Percentiles rank a stretch among this genome's conserved stretches.
Evolutionary conservation across 2,329 filamentous ascomycete species (phyloP).

Genomic region (Clathrospora elynae): DNA sequence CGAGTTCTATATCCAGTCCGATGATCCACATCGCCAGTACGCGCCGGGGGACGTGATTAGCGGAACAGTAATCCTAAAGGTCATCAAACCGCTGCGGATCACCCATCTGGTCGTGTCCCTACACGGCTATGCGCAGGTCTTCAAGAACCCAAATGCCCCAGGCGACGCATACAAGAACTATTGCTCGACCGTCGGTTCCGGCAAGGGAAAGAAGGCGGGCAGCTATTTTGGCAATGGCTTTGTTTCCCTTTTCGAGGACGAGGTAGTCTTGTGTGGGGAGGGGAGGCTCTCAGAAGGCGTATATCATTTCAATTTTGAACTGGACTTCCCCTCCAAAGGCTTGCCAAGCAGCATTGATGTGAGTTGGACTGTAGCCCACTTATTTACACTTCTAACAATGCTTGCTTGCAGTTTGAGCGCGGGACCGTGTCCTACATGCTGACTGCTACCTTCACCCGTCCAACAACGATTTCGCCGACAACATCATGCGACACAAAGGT

Average conservation of each 20-base stretch:
- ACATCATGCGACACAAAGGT: constrained; percentile 81
- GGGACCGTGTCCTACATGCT: constrained; percentile 92
- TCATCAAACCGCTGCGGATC: constrained; percentile 75
- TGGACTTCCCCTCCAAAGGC: constrained; percentile 70
- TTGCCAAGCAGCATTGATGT: constrained; percentile 95
- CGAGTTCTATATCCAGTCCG: constrained; percentile 78
- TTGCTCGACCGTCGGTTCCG: constrained; percentile 58
- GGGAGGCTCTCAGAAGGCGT: constrained; percentile 73
- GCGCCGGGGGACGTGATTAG: constrained; percentile 74
- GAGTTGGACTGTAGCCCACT: constrained; percentile 46
- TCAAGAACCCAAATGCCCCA: constrained; percentile 69
- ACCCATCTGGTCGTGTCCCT: constrained; percentile 80
- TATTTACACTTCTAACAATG: constrained; percentile 24
- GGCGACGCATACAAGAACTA: constrained; percentile 59
- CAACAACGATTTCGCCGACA: constrained; percentile 81
- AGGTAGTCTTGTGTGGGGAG: constrained; percentile 78
- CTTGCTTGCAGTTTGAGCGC: constrained; percentile 78
- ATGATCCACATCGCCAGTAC: constrained; percentile 79
- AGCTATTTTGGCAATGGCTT: constrained; percentile 76
- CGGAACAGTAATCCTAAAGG: constrained; percentile 72
- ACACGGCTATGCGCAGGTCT: constrained; percentile 79
- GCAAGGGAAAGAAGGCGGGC: constrained; percentile 57
- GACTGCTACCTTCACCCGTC: constrained; percentile 85
- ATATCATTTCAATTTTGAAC: constrained; percentile 79
- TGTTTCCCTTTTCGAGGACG: constrained; percentile 81